Conservation (phyloP, 2,329 filamentous ascomycete species). For the Thelonectria blattea region DNA sequence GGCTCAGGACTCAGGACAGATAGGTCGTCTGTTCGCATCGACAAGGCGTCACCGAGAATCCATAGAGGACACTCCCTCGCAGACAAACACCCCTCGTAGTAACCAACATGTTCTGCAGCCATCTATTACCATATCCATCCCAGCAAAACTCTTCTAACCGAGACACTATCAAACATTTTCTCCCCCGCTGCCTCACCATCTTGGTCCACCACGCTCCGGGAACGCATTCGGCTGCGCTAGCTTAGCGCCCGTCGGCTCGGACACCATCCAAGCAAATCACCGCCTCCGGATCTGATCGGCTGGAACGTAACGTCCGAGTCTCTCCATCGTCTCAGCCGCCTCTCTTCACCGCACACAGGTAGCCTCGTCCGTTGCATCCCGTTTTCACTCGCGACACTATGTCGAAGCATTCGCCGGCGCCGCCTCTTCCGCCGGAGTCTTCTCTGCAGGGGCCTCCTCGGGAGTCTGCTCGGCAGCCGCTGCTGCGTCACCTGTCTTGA, state of each 20-base stretch:
- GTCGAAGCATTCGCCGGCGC: slow-evolving; percentile 11
- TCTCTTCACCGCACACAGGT: not conserved
- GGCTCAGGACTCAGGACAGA: not conserved
- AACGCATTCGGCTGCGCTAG: slow-evolving; percentile 12
- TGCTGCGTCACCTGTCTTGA: slow-evolving; percentile 32
- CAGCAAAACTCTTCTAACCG: not conserved
- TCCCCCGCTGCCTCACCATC: slow-evolving; percentile 4
- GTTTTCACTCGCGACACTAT: slow-evolving; percentile 7
- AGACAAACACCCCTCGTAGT: too few relatives aligned
- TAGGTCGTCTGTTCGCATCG: too few relatives aligned
- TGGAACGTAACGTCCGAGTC: not conserved
- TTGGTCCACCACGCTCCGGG: not conserved
- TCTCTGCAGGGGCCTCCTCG: not conserved
- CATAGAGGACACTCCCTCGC: too few relatives aligned
- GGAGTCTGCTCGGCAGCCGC: slow-evolving; percentile 19
- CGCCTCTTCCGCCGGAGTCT: slow-evolving; percentile 10
- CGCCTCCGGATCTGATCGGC: not conserved
- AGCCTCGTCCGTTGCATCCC: not conserved
- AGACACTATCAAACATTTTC: not conserved
- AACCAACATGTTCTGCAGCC: not conserved
- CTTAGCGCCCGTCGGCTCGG: slow-evolving; percentile 13
- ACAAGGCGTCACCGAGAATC: too few relatives aligned
- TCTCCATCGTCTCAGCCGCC: not conserved
- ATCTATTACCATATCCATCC: not conserved
- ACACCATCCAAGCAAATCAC: not conserved